A percentile compares a stretch with the other conserved stretches of the same genome.
Conservation (phyloP, 768 basidiomycete species). For the Roridomyces roridus region DNA sequence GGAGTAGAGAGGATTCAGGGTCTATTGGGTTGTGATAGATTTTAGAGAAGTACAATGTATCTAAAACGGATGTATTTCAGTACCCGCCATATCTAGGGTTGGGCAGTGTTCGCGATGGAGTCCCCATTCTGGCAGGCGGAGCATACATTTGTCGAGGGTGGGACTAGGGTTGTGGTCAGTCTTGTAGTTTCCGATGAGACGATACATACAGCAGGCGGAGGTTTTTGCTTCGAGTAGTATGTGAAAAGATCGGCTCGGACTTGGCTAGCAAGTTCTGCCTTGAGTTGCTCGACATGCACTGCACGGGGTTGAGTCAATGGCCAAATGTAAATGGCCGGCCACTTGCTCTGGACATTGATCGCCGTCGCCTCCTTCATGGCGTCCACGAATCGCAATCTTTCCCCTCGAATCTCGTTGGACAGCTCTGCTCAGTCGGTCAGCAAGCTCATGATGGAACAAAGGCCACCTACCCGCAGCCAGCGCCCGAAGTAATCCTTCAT, state of each 20-base stretch:
- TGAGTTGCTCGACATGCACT: conserved; percentile 91
- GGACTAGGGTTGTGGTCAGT: background rate
- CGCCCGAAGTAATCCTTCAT: conserved; percentile 70
- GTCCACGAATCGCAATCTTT: conserved; percentile 85
- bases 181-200: too few species aligned
- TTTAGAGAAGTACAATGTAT: conserved; percentile 3
- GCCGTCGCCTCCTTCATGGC: conserved; percentile 95
- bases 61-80: background rate
- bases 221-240: conserved; percentile 72
- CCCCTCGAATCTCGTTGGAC: conserved; percentile 84
- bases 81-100: conserved; percentile 3
- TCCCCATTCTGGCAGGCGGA: background rate
- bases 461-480: conserved; percentile 62
- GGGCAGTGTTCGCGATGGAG: background rate
- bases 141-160: background rate
- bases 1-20: conserved; percentile 51
- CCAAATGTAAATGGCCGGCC: conserved; percentile 4
- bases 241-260: conserved; percentile 76
- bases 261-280: conserved; percentile 77
- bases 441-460: background rate
- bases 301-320: background rate
- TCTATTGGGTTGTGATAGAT: conserved; percentile 45
- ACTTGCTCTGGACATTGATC: conserved; percentile 81
- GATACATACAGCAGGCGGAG: conserved; percentile 2
- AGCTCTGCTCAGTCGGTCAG: conserved; percentile 55